These are phyloP conservation scores for Lachancea sp. DNA, from an alignment of 805 yeast species.

Conservation along the genomic window DNA sequence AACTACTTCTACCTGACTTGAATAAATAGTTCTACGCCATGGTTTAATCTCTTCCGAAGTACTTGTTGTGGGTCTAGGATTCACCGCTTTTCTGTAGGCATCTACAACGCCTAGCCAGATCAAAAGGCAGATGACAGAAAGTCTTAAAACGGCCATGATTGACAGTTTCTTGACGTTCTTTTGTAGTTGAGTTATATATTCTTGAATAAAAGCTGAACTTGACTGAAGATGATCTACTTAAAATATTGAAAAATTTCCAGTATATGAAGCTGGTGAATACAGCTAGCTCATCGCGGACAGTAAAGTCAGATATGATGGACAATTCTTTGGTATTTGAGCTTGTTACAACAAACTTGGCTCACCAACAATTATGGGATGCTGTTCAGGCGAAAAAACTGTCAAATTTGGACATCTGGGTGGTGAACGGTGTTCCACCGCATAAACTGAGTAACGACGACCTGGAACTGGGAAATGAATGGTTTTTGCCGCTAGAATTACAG, in stretches of 20 bases:
- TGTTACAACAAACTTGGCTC: slow-evolving; percentile 22
- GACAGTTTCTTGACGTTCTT: neutral
- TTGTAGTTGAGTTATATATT: neutral
- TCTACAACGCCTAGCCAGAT: neutral
- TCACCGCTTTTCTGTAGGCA: slow-evolving; percentile 3
- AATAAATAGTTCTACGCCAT: slow-evolving; percentile 70
- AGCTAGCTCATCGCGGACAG: neutral
- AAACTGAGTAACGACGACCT: slow-evolving; percentile 21
- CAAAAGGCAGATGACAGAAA: neutral
- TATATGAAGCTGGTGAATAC: neutral
- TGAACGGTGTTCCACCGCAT: slow-evolving; percentile 22
- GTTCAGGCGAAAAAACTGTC: slow-evolving; percentile 13
- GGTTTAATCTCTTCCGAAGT: slow-evolving; percentile 44
- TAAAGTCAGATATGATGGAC: neutral
- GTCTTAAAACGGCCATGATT: neutral
- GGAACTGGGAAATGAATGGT: slow-evolving; percentile 17
- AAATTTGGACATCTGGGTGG: slow-evolving; percentile 11
- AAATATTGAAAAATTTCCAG: slow-evolving; percentile 2
- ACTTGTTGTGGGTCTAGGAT: slow-evolving; percentile 33
- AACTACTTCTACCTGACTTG: slow-evolving; percentile 49
- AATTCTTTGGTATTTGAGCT: slow-evolving; percentile 3
- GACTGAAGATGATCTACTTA: neutral
- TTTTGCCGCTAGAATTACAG: slow-evolving; percentile 28
- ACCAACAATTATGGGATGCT: slow-evolving; percentile 27
- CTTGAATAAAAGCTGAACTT: neutral